phyloP scores from a whole-genome alignment of 164 flowering plant genomes.

The Cinnamomum chago region DNA sequence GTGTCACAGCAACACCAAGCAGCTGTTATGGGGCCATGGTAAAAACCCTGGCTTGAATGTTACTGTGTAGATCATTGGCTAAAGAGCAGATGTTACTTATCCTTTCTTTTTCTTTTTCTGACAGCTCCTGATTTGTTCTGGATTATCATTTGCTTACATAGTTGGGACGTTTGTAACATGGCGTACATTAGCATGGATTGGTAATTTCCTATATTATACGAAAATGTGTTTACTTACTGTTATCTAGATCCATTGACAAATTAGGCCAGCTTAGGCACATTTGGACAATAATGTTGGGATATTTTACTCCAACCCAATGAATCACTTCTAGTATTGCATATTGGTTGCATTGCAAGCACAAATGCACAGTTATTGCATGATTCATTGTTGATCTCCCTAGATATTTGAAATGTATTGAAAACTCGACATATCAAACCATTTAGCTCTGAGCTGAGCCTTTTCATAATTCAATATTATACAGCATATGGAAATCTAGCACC shows the following conservation, averaged over 20 bases:
- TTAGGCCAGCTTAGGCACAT: background rate
- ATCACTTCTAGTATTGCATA: background rate
- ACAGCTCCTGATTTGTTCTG: conserved; percentile 66
- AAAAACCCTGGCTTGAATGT: too few species aligned
- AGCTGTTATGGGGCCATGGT: too few species aligned
- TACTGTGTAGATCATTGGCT: too few species aligned
- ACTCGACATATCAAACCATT: too few species aligned
- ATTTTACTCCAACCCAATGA: background rate
- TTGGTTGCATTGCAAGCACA: background rate
- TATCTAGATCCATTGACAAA: background rate
- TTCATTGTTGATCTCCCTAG: background rate
- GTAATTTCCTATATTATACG: conserved; percentile 19
- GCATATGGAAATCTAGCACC: background rate
- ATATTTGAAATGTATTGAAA: too few species aligned
- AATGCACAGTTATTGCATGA: background rate
- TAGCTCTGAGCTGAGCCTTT: background rate
- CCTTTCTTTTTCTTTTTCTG: conserved; percentile 1
- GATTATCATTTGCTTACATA: conserved; percentile 63
- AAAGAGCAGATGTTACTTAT: too few species aligned
- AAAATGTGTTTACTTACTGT: background rate
- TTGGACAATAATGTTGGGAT: too few species aligned
- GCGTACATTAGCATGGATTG: conserved; percentile 71
- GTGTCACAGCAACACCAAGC: too few species aligned
- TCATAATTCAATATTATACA: background rate
- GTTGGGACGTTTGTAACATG: conserved; percentile 72